Evolutionary conservation across 257 asterid genomes (phyloP).

Genomic region (Plantago ovata): DNA sequence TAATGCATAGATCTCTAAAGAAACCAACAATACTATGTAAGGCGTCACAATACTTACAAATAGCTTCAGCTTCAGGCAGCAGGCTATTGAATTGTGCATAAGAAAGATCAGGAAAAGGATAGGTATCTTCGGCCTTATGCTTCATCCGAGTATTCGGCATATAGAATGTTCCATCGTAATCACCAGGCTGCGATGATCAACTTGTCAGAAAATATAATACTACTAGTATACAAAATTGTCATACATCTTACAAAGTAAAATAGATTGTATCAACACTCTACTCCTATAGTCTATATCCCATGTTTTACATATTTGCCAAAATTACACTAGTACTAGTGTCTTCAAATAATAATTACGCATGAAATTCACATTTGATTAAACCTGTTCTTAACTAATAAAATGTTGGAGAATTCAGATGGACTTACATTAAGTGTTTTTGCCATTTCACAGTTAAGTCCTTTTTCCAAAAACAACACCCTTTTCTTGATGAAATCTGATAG

Average conservation of each 20-base stretch:
- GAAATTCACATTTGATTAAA: neutral
- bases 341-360: constrained; percentile 8
- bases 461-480: constrained; percentile 87
- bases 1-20: neutral
- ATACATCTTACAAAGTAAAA: neutral
- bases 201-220: constrained; percentile 16
- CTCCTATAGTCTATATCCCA: neutral
- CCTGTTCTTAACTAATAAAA: constrained; percentile 5
- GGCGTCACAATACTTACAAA: constrained; percentile 50
- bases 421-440: constrained; percentile 68
- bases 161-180: constrained; percentile 35
- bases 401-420: constrained; percentile 22
- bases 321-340: constrained; percentile 4
- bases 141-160: constrained; percentile 43
- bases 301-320: no score
- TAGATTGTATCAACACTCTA: neutral
- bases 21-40: constrained; percentile 7
- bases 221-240: neutral
- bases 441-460: constrained; percentile 70
- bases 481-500: constrained; percentile 88
- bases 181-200: constrained; percentile 52
- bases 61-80: constrained; percentile 53
- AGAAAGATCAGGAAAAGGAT: constrained; percentile 37
- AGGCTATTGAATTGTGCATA: constrained; percentile 35
- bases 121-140: constrained; percentile 40